A percentile compares a stretch with the other conserved stretches of the same genome.
Conservation (phyloP, 2,329 filamentous ascomycete species). For the Botryotinia narcissicola region DNA sequence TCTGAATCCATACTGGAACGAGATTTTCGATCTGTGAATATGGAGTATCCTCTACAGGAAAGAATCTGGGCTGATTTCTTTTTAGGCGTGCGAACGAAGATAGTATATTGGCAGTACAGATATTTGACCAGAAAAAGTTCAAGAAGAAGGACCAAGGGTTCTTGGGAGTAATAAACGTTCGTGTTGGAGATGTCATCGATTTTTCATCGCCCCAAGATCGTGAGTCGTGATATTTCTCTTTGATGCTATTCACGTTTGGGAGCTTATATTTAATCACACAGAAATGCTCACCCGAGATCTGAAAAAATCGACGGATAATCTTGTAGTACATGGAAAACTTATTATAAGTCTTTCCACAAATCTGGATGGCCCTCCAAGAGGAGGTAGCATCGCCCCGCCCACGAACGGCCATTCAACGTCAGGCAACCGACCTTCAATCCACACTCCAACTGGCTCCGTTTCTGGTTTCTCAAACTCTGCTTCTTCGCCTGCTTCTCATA, state of each 20-base stretch:
- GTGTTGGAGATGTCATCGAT: slow-evolving; percentile 91
- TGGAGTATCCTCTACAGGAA: slow-evolving; percentile 10
- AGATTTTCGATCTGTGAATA: slow-evolving; percentile 89
- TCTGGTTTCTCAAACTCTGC: slow-evolving; percentile 29
- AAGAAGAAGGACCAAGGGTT: slow-evolving; percentile 99
- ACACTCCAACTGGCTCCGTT: slow-evolving; percentile 37
- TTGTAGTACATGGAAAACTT: slow-evolving; percentile 95
- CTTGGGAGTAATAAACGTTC: slow-evolving; percentile 94
- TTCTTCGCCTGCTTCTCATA: slow-evolving; percentile 41
- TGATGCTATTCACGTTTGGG: slow-evolving; percentile 20
- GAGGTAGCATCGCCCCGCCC: slow-evolving; percentile 41
- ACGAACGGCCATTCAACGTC: slow-evolving; percentile 31
- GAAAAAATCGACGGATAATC: slow-evolving; percentile 96
- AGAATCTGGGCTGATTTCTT: slow-evolving; percentile 26
- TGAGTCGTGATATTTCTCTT: slow-evolving; percentile 47
- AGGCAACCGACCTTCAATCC: slow-evolving; percentile 35
- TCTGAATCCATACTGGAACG: slow-evolving; percentile 99
- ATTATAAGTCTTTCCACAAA: slow-evolving; percentile 97
- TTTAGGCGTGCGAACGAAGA: slow-evolving; percentile 85
- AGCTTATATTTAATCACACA: slow-evolving; percentile 36
- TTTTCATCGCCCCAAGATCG: slow-evolving; percentile 86
- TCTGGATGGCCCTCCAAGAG: slow-evolving; percentile 66
- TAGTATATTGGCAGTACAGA: slow-evolving; percentile 94
- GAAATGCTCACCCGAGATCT: slow-evolving; percentile 98
- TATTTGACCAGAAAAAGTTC: slow-evolving; percentile 99